Percentiles rank a stretch among this genome's conserved stretches.
Conservation (phyloP, 371 early-diverging fungal species). For the Paraphysoderma sedebokerense region DNA sequence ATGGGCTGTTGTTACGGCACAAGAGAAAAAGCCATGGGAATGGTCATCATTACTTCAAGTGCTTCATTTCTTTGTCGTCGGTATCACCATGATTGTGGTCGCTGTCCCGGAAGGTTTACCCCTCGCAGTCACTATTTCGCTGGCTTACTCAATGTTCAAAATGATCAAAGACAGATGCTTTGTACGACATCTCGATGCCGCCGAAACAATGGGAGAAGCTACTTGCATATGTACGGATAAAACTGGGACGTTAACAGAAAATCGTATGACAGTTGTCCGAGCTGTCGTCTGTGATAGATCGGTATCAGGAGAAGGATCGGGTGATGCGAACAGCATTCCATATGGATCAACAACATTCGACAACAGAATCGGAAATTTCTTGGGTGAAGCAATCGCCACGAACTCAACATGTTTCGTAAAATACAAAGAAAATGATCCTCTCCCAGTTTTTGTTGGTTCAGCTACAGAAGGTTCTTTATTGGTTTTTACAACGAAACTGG, state of each 20-base stretch:
- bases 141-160: conserved; percentile 10
- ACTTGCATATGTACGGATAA: conserved; percentile 13
- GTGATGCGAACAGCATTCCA: conserved; percentile 3
- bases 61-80: conserved; percentile 1
- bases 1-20: background rate
- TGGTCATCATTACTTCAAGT: background rate
- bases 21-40: background rate
- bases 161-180: conserved; percentile 16
- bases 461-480: conserved; percentile 66
- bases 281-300: conserved; percentile 1
- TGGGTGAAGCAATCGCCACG: conserved; percentile 5
- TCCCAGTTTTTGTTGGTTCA: conserved; percentile 8
- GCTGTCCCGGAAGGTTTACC: conserved; percentile 16
- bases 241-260: conserved; percentile 14
- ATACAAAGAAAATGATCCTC: conserved; percentile 2
- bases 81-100: conserved; percentile 7
- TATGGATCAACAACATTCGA: conserved; percentile 1
- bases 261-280: conserved; percentile 9
- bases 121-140: conserved; percentile 12
- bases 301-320: conserved; percentile 9
- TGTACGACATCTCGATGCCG: conserved; percentile 9
- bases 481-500: conserved; percentile 28
- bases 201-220: conserved; percentile 14
- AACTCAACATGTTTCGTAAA: conserved; percentile 14
- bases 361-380: background rate